A percentile compares a stretch with the other conserved stretches of the same genome.
Conservation (phyloP, 768 basidiomycete genomes). For the Astraeus odoratus region DNA sequence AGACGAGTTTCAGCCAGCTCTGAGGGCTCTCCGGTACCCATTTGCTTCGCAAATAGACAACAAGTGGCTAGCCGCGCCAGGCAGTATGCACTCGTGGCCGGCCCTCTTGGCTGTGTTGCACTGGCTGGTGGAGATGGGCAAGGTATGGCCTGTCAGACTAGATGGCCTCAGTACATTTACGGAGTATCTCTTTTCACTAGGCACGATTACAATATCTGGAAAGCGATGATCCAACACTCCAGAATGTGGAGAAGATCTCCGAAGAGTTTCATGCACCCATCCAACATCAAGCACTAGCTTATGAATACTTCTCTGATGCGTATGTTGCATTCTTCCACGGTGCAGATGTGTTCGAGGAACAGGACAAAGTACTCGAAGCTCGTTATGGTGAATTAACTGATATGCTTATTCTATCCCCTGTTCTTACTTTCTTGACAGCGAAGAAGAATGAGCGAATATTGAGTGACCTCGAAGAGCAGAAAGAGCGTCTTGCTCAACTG, state of each 20-base stretch:
- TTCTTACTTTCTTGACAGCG: conserved; percentile 31
- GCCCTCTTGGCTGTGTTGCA: conserved; percentile 79
- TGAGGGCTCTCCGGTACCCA: conserved; percentile 79
- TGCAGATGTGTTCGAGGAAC: conserved; percentile 61
- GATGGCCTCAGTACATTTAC: background rate
- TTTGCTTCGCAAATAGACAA: conserved; percentile 71
- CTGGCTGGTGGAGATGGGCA: conserved; percentile 86
- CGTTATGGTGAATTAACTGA: conserved; percentile 56
- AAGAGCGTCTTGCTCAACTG: conserved; percentile 37
- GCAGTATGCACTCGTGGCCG: conserved; percentile 91
- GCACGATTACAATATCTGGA: conserved; percentile 41
- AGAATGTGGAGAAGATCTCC: conserved; percentile 51
- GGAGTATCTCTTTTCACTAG: conserved; percentile 9
- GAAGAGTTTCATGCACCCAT: conserved; percentile 71
- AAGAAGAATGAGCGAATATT: conserved; percentile 67
- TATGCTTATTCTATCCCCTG: background rate
- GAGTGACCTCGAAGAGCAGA: conserved; percentile 54
- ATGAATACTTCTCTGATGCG: conserved; percentile 61
- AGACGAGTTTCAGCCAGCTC: conserved; percentile 72
- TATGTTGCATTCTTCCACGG: conserved; percentile 65
- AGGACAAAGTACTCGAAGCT: conserved; percentile 62
- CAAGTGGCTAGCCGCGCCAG: conserved; percentile 84
- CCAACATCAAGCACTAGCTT: conserved; percentile 73
- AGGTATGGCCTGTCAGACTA: conserved; percentile 38
- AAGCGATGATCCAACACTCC: conserved; percentile 63